Evolutionary conservation across 495 filamentous ascomycete species (phyloP), one percentile per base, ranked within the genome.

Genomic region (Hyaloscypha bicolor): DNA sequence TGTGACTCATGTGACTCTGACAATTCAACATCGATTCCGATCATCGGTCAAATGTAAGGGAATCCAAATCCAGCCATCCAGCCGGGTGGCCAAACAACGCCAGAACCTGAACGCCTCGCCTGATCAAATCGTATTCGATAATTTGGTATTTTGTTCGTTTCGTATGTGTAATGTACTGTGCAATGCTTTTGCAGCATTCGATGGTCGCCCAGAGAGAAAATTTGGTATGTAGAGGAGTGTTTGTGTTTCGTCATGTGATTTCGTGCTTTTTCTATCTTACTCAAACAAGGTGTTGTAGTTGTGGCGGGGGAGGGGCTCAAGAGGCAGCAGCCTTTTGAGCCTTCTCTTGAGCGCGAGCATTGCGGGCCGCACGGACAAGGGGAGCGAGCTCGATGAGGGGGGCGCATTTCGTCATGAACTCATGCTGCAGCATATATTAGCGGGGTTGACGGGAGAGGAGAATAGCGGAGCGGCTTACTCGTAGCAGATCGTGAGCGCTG

Each of bases 401-500:
- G 86, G 76, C 83, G 80, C 72, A 99, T 77, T 70, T 86, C 87
- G 79, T 94, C 93, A 98, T 95, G 78, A 98, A 99, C 3, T 89
- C 88, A 77, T 99, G 95, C 96, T 99, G 71, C 21, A 51, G 33
- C 19, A 55, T 21, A 8, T 68, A 81, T 79, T 69, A 68, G 30
- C 56, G 11, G 33, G 21, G 22, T 51, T 48, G 35, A 21, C 55
- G 45, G 30, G 14, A 39, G 33, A 45, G 30, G 55, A 62, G 25
- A 25, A 2, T 25, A 25, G 25, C 42, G 61, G 58, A 11, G 9
- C 63, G 59, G 80, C 87, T 76, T 86, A 97, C 94, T 80, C 90
- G 87, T 72, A 99, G 82, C 37, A 99, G 79, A 79, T 97, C 94
- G 77, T 96, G 91, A 14, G 95, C 95, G 71, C 92, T 96, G 16